phyloP scores from a whole-genome alignment of 2,329 filamentous ascomycete genomes.

The Cladosporium oxysporum region DNA sequence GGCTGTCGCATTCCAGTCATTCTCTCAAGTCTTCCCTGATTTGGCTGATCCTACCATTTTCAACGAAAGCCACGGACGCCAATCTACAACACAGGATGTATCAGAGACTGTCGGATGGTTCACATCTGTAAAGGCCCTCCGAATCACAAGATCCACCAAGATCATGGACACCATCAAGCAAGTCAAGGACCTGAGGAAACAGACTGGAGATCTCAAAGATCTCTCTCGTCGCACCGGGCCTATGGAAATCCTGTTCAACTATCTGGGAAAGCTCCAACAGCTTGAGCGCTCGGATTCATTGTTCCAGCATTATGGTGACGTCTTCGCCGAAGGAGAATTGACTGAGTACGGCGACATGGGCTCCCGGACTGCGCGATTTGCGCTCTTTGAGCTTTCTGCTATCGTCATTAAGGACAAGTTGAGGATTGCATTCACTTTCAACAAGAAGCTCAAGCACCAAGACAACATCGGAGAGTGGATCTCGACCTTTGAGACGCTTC shows the following conservation, averaged over 20 bases:
- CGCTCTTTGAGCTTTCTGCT: conserved; percentile 15
- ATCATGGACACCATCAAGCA: conserved; percentile 15
- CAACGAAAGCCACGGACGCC: conserved; percentile 16
- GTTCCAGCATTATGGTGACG: conserved; percentile 15
- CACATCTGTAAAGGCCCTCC: conserved; percentile 11
- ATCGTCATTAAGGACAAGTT: conserved; percentile 18
- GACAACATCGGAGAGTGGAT: conserved; percentile 15
- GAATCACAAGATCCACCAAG: conserved; percentile 2
- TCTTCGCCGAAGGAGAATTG: conserved; percentile 15
- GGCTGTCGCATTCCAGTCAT: conserved; percentile 12
- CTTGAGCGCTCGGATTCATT: conserved; percentile 16
- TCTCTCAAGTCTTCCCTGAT: conserved; percentile 11
- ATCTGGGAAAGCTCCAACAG: conserved; percentile 16
- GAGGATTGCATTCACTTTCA: conserved; percentile 19
- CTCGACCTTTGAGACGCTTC: conserved; percentile 9
- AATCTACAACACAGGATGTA: conserved; percentile 12
- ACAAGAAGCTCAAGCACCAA: conserved; percentile 17
- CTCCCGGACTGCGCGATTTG: conserved; percentile 14
- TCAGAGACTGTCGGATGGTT: conserved; percentile 18
- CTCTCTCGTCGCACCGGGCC: background rate
- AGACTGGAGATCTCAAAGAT: background rate
- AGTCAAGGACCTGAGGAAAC: conserved; percentile 13
- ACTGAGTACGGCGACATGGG: conserved; percentile 18
- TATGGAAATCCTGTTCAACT: conserved; percentile 18
- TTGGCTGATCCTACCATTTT: conserved; percentile 12